These are phyloP conservation scores for Oenanthe sinensis DNA, from an alignment of 129 eudicot species.

Conservation along the genomic window DNA sequence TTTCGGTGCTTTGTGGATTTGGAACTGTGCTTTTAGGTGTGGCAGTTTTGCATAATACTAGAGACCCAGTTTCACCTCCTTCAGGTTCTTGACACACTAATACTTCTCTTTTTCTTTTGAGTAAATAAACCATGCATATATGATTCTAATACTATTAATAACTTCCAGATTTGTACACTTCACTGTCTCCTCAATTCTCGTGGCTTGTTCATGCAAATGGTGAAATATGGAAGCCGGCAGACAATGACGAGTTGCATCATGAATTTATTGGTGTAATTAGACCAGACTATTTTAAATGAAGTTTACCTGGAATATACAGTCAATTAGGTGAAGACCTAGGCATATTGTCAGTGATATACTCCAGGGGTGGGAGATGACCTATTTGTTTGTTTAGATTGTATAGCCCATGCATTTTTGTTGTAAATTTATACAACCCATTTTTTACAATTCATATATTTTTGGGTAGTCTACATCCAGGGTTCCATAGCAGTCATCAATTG, in stretches of 20 bases:
- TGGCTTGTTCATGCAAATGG: slow-evolving; percentile 86
- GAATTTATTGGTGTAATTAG: slow-evolving; percentile 64
- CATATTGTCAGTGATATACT: not conserved
- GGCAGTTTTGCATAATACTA: slow-evolving; percentile 73
- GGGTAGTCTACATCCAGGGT: not conserved
- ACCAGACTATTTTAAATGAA: slow-evolving; percentile 68
- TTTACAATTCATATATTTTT: not conserved
- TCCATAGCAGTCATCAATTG: not conserved
- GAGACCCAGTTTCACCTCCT: slow-evolving; percentile 66
- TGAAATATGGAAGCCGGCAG: slow-evolving; percentile 83
- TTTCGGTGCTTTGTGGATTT: slow-evolving; percentile 89
- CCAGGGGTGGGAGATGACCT: not conserved
- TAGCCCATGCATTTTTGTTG: not conserved
- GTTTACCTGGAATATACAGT: not conserved
- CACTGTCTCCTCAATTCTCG: slow-evolving; percentile 80
- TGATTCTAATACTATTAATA: not conserved
- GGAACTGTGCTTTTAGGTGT: slow-evolving; percentile 85
- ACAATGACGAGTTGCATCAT: slow-evolving; percentile 52
- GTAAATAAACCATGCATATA: not conserved
- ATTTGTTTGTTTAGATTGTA: not conserved
- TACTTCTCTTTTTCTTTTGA: not conserved
- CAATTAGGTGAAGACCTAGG: not conserved
- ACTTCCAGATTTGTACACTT: slow-evolving; percentile 61
- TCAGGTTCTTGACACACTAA: slow-evolving; percentile 4
- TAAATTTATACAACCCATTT: not conserved